Conservation (phyloP, 202 grass and related monocot genomes). For the Sporobolus alterniflorus region DNA sequence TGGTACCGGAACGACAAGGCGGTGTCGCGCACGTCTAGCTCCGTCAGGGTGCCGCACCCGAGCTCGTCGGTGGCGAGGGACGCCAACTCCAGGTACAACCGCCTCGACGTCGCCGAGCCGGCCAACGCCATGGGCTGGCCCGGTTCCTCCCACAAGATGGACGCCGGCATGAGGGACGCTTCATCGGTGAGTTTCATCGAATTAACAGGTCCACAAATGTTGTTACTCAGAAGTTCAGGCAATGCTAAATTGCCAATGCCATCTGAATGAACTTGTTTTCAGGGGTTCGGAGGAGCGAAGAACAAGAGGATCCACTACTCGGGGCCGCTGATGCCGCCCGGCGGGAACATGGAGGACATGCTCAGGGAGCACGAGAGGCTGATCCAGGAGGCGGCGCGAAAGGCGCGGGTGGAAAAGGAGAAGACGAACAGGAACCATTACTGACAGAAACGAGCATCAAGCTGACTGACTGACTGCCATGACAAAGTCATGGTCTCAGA, state of each 20-base stretch:
- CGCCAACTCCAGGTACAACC: constrained; percentile 63
- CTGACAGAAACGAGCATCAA: constrained; percentile 22
- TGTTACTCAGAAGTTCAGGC: constrained; percentile 1
- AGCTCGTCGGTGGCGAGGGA: constrained; percentile 55
- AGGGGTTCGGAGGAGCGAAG: constrained; percentile 46
- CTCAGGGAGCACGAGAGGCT: constrained; percentile 76
- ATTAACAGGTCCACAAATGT: neutral
- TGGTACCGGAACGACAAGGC: constrained; percentile 57
- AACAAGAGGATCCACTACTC: constrained; percentile 71
- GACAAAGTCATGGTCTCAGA: neutral
- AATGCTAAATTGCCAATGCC: neutral
- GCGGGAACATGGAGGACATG: constrained; percentile 71
- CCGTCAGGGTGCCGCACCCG: constrained; percentile 63
- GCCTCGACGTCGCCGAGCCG: constrained; percentile 72
- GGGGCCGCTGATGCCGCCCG: constrained; percentile 60
- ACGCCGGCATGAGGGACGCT: constrained; percentile 37
- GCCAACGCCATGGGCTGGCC: constrained; percentile 46
- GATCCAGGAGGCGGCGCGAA: constrained; percentile 73
- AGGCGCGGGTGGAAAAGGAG: constrained; percentile 65
- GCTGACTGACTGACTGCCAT: neutral
- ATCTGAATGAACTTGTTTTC: neutral
- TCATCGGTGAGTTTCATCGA: constrained; percentile 21
- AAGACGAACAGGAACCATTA: constrained; percentile 61
- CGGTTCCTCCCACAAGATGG: constrained; percentile 49
- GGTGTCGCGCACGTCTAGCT: constrained; percentile 58